phyloP scores from a whole-genome alignment of 2,329 filamentous ascomycete species.

The Ophiocordyceps camponoti-rufipedis region DNA sequence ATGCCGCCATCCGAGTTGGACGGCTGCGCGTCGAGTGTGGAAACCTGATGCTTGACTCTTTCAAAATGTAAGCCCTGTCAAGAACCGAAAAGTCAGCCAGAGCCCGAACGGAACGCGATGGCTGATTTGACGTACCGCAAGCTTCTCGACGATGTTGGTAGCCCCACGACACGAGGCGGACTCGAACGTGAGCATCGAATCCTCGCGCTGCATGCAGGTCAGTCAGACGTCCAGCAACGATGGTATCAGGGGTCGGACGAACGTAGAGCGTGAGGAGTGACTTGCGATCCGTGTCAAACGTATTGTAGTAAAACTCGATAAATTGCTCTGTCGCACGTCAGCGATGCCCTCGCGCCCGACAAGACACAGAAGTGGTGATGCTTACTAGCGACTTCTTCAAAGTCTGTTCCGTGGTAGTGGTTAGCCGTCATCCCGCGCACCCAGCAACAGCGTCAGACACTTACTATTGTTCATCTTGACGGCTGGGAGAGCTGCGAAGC shows the following conservation, averaged over 20 bases:
- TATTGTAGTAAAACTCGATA: constrained; percentile 76
- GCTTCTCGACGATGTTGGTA: constrained; percentile 57
- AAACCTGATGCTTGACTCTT: constrained; percentile 61
- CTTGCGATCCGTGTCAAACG: constrained; percentile 58
- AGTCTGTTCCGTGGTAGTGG: constrained; percentile 13
- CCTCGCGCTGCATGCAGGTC: constrained; percentile 38
- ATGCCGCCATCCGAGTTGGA: constrained; percentile 46
- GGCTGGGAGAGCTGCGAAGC: not conserved
- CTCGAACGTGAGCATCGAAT: constrained; percentile 93
- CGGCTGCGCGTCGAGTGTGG: constrained; percentile 72
- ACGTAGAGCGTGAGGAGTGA: constrained; percentile 62
- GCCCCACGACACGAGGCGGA: constrained; percentile 45
- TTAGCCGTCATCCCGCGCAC: constrained; percentile 4
- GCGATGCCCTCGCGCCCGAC: not conserved
- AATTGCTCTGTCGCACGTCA: constrained; percentile 52
- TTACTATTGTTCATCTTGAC: constrained; percentile 15
- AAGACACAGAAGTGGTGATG: constrained; percentile 5
- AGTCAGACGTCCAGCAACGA: not conserved
- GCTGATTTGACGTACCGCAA: constrained; percentile 37
- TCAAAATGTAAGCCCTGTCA: constrained; percentile 57
- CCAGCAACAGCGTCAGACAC: constrained; percentile 1
- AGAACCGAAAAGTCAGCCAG: constrained; percentile 1
- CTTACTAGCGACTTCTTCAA: constrained; percentile 29
- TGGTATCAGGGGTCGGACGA: constrained; percentile 17
- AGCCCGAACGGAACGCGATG: not conserved